Conservation (phyloP, 768 basidiomycete species). For the Hygrocybe punicea region DNA sequence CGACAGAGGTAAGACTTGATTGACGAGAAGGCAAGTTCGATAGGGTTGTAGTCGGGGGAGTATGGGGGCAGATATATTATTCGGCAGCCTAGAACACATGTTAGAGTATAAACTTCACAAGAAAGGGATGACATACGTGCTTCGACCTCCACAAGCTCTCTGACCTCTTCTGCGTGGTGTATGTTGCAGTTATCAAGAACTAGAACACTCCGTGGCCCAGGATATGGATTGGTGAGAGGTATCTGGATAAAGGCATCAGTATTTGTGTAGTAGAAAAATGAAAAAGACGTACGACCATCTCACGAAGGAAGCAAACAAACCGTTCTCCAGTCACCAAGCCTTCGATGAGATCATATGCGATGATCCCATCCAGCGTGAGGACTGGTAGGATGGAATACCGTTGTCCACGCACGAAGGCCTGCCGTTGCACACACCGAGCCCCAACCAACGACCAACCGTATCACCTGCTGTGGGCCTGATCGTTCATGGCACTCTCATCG, state of each 20-base stretch:
- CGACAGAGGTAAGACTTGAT: constrained; percentile 26
- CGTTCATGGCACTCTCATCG: constrained; percentile 29
- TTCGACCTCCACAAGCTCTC: constrained; percentile 27
- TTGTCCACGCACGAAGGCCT: constrained; percentile 24
- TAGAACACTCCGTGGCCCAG: constrained; percentile 32
- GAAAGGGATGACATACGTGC: constrained; percentile 11
- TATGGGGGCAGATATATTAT: constrained; percentile 31
- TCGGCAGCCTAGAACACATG: background rate
- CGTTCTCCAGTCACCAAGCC: constrained; percentile 33
- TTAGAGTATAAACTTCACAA: background rate
- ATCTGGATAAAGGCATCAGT: constrained; percentile 13
- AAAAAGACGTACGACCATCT: constrained; percentile 23
- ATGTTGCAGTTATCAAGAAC: constrained; percentile 41
- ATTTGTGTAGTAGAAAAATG: constrained; percentile 11
- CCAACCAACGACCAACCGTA: constrained; percentile 17
- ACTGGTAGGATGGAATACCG: constrained; percentile 30
- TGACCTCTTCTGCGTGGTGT: constrained; percentile 36
- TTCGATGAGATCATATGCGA: constrained; percentile 34
- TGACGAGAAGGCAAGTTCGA: constrained; percentile 30
- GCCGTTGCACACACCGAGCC: constrained; percentile 19
- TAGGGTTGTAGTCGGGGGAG: constrained; percentile 35
- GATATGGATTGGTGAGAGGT: constrained; percentile 27
- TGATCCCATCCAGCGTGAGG: constrained; percentile 26
- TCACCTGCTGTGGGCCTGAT: constrained; percentile 16
- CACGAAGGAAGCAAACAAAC: constrained; percentile 30